These are phyloP conservation scores for Fremontodendron californicum DNA, from an alignment of 345 rosid genomes.

Conservation along the genomic window DNA sequence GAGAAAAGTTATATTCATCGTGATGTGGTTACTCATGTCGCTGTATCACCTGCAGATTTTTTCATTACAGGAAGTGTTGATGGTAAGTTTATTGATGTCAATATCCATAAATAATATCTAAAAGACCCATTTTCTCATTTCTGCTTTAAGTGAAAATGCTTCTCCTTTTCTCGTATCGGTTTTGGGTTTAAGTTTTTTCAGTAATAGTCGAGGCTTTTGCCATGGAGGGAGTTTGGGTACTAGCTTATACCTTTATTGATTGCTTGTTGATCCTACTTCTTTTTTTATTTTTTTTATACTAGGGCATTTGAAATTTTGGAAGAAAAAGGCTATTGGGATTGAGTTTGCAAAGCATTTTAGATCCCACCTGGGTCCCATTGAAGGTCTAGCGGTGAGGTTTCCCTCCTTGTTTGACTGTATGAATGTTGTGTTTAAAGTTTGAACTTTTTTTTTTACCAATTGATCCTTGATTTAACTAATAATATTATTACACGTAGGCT, in stretches of 20 bases:
- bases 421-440: neutral
- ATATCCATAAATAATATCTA: neutral
- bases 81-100: constrained; percentile 41
- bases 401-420: neutral
- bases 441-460: neutral
- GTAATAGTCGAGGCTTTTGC: no score
- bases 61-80: constrained; percentile 89
- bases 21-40: constrained; percentile 92
- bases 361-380: constrained; percentile 91
- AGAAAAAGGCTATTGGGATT: constrained; percentile 75
- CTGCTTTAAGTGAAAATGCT: neutral
- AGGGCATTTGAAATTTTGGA: constrained; percentile 99
- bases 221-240: neutral
- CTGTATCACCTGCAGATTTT: constrained; percentile 87
- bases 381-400: constrained; percentile 82
- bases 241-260: neutral
- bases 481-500: neutral
- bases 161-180: neutral
- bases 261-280: neutral
- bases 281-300: constrained; percentile 16
- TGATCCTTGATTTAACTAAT: neutral
- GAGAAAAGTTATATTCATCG: constrained; percentile 98
- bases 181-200: neutral
- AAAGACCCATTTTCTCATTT: neutral
- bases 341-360: constrained; percentile 99